These are phyloP conservation scores for Penicillium herquei DNA, from an alignment of 495 filamentous ascomycete genomes.

Conservation along the genomic window DNA sequence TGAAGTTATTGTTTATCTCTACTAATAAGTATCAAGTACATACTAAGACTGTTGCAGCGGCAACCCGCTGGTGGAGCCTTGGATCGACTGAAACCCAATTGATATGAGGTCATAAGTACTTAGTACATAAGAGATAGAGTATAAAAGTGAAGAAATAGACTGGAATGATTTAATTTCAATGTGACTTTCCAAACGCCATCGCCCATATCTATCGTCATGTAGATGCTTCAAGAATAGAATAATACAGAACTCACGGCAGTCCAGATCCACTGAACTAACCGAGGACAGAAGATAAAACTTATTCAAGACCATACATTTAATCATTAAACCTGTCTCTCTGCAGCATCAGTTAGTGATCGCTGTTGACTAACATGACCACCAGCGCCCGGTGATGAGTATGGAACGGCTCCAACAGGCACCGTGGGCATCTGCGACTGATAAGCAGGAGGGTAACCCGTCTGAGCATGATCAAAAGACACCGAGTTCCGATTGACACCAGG, in stretches of 20 bases:
- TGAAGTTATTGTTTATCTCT: too few relatives aligned
- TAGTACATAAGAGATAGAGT: not conserved
- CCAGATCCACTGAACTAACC: too few relatives aligned
- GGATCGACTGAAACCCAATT: not conserved
- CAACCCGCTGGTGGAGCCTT: constrained; percentile 11
- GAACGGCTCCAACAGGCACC: constrained; percentile 2
- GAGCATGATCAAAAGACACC: constrained; percentile 26
- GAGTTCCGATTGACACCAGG: constrained; percentile 19
- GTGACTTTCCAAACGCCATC: too few relatives aligned
- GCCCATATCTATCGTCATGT: too few relatives aligned
- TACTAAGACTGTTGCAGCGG: constrained; percentile 11
- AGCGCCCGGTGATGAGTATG: constrained; percentile 6
- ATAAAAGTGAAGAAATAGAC: not conserved
- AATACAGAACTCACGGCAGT: too few relatives aligned
- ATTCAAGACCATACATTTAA: not conserved
- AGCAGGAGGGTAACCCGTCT: constrained; percentile 20
- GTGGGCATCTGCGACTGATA: constrained; percentile 33
- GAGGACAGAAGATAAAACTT: not conserved
- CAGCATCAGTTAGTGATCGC: constrained; percentile 25
- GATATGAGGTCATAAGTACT: not conserved
- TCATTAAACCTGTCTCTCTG: constrained; percentile 16
- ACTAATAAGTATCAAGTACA: too few relatives aligned
- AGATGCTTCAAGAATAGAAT: too few relatives aligned
- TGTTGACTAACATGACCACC: constrained; percentile 14
- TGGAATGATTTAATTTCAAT: not conserved